Conservation (phyloP, 2,329 filamentous ascomycete species). For the Fusarium drepaniforme region DNA sequence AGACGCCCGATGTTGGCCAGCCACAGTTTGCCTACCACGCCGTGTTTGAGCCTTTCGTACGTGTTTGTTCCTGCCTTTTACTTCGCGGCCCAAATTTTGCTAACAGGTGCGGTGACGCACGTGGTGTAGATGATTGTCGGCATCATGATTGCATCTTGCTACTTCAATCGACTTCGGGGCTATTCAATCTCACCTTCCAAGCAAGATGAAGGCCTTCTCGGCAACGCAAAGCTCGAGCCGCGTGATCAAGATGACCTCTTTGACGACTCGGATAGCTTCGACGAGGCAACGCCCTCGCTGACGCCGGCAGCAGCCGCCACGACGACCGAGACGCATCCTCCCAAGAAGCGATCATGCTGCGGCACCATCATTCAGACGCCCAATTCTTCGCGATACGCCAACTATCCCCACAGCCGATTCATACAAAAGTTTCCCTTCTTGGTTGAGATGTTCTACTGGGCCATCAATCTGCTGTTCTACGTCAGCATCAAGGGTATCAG, state of each 20-base stretch:
- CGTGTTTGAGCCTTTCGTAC: constrained; percentile 44
- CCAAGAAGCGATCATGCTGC: constrained; percentile 64
- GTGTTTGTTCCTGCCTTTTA: neutral
- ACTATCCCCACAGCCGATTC: constrained; percentile 70
- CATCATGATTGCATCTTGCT: constrained; percentile 46
- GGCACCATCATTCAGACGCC: constrained; percentile 65
- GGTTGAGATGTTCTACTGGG: constrained; percentile 82
- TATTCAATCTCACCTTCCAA: constrained; percentile 39
- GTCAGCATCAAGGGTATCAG: constrained; percentile 43
- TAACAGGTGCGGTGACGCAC: neutral
- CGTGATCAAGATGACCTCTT: constrained; percentile 35
- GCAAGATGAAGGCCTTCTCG: constrained; percentile 40
- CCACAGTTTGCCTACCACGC: constrained; percentile 46
- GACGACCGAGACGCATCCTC: constrained; percentile 48
- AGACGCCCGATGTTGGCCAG: constrained; percentile 36
- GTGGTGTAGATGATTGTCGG: constrained; percentile 40
- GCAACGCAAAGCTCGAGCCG: constrained; percentile 36
- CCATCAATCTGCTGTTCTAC: constrained; percentile 74
- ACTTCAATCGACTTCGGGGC: constrained; percentile 44
- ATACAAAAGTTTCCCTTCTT: constrained; percentile 76
- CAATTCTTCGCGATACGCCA: constrained; percentile 71
- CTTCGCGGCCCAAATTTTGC: neutral
- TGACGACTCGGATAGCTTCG: constrained; percentile 21
- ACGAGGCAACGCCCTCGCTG: constrained; percentile 31
- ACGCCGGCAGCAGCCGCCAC: constrained; percentile 14